Conservation (phyloP, 192 early-diverging fungal genomes). For the Glomus cerebriforme region DNA sequence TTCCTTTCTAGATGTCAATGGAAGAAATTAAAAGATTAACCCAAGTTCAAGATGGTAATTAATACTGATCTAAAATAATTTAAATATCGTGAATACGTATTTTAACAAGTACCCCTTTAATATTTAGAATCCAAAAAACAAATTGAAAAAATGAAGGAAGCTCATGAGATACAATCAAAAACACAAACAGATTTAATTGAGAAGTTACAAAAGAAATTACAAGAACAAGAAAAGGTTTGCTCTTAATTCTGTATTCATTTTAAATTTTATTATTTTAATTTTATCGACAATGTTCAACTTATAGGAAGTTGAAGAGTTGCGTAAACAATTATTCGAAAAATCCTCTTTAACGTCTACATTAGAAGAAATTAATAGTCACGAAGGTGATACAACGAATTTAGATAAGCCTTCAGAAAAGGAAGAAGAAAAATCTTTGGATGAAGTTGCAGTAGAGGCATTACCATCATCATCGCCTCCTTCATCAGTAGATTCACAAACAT, state of each 20-base stretch:
- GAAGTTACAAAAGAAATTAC: constrained; percentile 40
- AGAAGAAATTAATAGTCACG: background rate
- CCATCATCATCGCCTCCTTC: too few species aligned
- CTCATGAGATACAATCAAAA: constrained; percentile 34
- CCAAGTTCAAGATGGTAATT: constrained; percentile 36
- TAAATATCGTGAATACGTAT: too few species aligned
- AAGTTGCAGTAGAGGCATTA: background rate
- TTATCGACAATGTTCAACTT: background rate
- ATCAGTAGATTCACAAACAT: background rate
- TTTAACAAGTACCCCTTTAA: background rate
- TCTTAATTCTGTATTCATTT: background rate
- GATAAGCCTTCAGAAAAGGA: background rate
- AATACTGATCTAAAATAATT: background rate
- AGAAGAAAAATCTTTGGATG: constrained; percentile 34
- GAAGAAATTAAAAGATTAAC: constrained; percentile 44
- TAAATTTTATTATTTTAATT: background rate
- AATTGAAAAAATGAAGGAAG: constrained; percentile 36
- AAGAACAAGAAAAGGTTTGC: constrained; percentile 36
- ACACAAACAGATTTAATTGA: constrained; percentile 47
- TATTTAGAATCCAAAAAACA: constrained; percentile 19
- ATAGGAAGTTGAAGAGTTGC: background rate
- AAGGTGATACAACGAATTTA: background rate
- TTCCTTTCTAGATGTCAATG: constrained; percentile 40
- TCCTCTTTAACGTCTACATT: background rate
- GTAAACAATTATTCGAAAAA: background rate